A percentile compares a stretch with the other conserved stretches of the same genome.
phyloP scores from a whole-genome alignment of 2,329 filamentous ascomycete genomes.

The Pseudogymnoascus sp. region DNA sequence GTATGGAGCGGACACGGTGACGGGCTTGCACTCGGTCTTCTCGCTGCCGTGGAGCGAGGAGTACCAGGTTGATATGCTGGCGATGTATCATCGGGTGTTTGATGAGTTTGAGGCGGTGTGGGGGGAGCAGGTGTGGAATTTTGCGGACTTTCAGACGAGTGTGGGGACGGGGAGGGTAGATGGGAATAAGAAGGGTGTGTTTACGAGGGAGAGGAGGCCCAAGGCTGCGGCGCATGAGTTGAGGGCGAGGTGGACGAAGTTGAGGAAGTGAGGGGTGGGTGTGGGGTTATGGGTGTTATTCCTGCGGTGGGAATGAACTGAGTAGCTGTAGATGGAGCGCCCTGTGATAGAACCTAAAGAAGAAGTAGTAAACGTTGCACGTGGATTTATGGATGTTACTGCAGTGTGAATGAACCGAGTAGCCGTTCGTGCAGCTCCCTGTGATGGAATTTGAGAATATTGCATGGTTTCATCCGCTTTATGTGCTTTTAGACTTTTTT shows the following conservation, averaged over 20 bases:
- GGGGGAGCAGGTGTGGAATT: conserved; percentile 27
- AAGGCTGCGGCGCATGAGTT: conserved; percentile 18
- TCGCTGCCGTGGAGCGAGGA: conserved; percentile 28
- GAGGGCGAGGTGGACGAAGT: conserved; percentile 16
- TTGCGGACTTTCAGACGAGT: conserved; percentile 23
- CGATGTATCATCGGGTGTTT: conserved; percentile 28
- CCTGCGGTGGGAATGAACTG: background rate
- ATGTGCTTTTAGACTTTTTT: background rate
- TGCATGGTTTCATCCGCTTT: background rate
- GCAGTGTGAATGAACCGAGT: background rate
- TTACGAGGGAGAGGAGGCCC: conserved; percentile 21
- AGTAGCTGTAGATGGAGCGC: background rate
- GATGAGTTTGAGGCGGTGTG: conserved; percentile 24
- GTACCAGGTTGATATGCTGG: conserved; percentile 23
- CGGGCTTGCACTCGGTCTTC: conserved; percentile 24
- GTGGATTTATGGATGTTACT: no score
- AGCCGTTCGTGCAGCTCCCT: background rate
- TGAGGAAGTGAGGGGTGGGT: background rate
- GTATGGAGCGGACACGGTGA: conserved; percentile 26
- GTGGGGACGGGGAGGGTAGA: conserved; percentile 14
- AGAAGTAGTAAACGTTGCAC: background rate
- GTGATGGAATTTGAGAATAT: background rate
- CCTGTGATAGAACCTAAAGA: background rate
- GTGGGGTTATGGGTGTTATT: no score
- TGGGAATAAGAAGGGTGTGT: conserved; percentile 26